Base-by-base conservation (phyloP, 2,329 filamentous ascomycete genomes). In the Cladosporium sp. region DNA sequence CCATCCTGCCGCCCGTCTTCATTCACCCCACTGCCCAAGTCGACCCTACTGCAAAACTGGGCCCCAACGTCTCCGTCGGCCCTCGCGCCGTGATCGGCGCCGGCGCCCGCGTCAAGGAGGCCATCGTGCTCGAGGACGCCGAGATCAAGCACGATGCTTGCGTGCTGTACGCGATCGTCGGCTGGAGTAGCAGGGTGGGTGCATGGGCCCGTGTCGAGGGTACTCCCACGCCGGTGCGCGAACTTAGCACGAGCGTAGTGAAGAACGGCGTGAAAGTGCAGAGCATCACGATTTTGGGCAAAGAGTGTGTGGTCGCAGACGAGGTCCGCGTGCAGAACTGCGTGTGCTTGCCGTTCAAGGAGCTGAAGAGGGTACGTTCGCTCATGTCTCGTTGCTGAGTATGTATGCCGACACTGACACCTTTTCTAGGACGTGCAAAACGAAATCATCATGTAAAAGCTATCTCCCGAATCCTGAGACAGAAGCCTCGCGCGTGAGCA, bases 261-360 rank as follows among this genome's bases (percentile, higher is more conserved):
- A 97, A 96, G 82, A 95, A 96, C 66, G 93, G 93, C 48, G 85
- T 97, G 72, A 97, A 97, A 79, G 93, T 98, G 48, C 93, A 97
- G 78, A 95, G 89, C 71, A 93, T 97, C 68, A 97, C 92, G 43
- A 98, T 97, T 61, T 73, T 98, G 58, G 92, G 92, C 68, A 96
- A 97, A 78, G 93, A 98, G 72, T 97, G 92, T 66, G 83, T 78
- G 52, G 93, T 97, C 31, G 90, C 86, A 3, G 93, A 98, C 64
- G 93, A 97, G 73, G 85, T 97, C 9, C 83, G 90, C 58, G 90
- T 98, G 63, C 92, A 97, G 76, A 97, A 98, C 76, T 98, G 93
- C 70, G 85, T 98, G 55, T 97, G 93, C 75, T 74, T 98, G 76
- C 93, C 93, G 9, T 95, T 91, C 74, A 98, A 98, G 81, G 93